Evolutionary conservation across 1,139 yeast species (phyloP).

Genomic region (Hyphopichia buzzinii): DNA sequence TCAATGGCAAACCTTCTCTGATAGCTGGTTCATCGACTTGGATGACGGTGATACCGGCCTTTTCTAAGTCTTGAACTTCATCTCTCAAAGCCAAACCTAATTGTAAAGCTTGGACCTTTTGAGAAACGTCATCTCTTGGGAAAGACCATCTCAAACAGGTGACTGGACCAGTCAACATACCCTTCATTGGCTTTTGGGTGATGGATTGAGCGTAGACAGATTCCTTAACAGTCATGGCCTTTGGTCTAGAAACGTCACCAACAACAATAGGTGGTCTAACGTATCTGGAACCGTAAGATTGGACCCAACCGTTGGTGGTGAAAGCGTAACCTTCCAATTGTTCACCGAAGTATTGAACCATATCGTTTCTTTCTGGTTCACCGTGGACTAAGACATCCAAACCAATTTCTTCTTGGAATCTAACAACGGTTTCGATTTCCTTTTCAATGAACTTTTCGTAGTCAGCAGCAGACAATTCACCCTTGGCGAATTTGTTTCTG

Average conservation of each 20-base stretch:
- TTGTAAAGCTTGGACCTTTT: constrained; percentile 94
- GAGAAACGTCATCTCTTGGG: constrained; percentile 99
- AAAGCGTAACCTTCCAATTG: constrained; percentile 96
- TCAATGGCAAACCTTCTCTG: constrained; percentile 99
- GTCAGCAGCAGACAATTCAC: constrained; percentile 90
- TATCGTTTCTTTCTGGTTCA: constrained; percentile 99
- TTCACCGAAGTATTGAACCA: constrained; percentile 99
- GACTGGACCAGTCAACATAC: constrained; percentile 99
- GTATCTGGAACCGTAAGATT: constrained; percentile 99
- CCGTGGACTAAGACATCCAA: constrained; percentile 98
- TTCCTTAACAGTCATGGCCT: constrained; percentile 98
- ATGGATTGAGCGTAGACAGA: constrained; percentile 98
- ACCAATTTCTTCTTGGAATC: constrained; percentile 98
- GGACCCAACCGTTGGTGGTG: constrained; percentile 99
- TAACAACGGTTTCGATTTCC: constrained; percentile 92
- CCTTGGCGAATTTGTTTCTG: constrained; percentile 98
- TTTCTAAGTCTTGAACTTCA: constrained; percentile 96
- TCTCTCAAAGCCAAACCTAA: constrained; percentile 97
- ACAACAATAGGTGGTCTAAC: constrained; percentile 99
- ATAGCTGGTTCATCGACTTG: constrained; percentile 99
- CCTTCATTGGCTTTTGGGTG: constrained; percentile 95
- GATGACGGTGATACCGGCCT: constrained; percentile 95
- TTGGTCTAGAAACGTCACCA: constrained; percentile 98
- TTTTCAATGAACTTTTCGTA: constrained; percentile 94
- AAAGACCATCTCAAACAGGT: constrained; percentile 99